phyloP scores from a whole-genome alignment of 1,284 basidiomycete genomes.

The Pseudozyma sp. region DNA sequence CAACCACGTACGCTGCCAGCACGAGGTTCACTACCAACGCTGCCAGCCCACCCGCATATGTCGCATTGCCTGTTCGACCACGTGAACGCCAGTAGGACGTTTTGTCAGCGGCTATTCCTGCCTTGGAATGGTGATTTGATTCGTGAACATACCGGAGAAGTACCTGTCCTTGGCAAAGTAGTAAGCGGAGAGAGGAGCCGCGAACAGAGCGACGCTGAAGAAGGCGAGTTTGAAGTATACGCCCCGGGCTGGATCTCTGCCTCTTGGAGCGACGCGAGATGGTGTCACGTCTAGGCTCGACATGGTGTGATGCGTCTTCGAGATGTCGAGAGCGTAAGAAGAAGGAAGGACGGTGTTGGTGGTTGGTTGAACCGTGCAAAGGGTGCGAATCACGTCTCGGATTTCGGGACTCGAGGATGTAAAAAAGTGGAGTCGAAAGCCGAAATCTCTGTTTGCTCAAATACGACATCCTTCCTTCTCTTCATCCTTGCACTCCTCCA shows the following conservation, averaged over 20 bases:
- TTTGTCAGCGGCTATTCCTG: too few relatives aligned
- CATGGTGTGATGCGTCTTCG: conserved; percentile 8
- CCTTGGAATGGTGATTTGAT: too few relatives aligned
- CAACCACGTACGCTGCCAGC: conserved; percentile 61
- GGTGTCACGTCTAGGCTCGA: conserved; percentile 47
- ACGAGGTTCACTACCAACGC: conserved; percentile 67
- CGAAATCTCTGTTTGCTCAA: background rate
- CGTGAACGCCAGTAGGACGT: background rate
- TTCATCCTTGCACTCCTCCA: background rate
- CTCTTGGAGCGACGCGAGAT: conserved; percentile 50
- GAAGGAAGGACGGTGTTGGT: background rate
- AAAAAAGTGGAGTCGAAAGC: conserved; percentile 18
- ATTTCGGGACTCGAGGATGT: conserved; percentile 25
- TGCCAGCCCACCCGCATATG: conserved; percentile 65
- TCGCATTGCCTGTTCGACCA: conserved; percentile 54
- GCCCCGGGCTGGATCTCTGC: conserved; percentile 53
- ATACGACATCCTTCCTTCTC: conserved; percentile 5
- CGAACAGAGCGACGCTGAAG: conserved; percentile 63
- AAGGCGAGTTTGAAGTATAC: conserved; percentile 66
- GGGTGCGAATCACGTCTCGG: background rate
- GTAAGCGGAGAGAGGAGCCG: conserved; percentile 60
- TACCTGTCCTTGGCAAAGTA: conserved; percentile 60
- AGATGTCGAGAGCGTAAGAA: too few relatives aligned
- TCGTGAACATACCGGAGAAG: too few relatives aligned
- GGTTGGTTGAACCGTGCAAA: background rate